These are phyloP conservation scores for Peronospora tabacina DNA, from an alignment of 352 stramenopile species.

Conservation along the genomic window DNA sequence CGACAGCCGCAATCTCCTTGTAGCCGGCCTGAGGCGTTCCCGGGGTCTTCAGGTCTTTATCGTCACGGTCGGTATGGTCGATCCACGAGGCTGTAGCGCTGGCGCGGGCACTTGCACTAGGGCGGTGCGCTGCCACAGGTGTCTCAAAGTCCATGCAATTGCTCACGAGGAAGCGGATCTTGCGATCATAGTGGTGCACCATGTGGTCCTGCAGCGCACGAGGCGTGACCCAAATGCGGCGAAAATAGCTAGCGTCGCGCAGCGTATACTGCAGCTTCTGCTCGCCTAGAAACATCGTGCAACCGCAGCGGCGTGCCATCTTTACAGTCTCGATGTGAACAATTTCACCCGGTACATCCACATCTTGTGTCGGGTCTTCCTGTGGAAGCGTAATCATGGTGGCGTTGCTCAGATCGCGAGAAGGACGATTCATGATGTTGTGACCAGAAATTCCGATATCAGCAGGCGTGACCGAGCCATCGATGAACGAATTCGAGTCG, in stretches of 20 bases:
- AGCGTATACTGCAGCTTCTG: slow-evolving; percentile 67
- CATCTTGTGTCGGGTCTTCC: slow-evolving; percentile 42
- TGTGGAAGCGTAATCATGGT: slow-evolving; percentile 36
- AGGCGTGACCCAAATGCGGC: slow-evolving; percentile 54
- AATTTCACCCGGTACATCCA: slow-evolving; percentile 66
- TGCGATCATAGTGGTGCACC: slow-evolving; percentile 78
- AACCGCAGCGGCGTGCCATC: slow-evolving; percentile 49
- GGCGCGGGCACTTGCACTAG: slow-evolving; percentile 12
- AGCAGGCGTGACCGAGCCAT: slow-evolving; percentile 7
- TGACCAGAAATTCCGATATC: slow-evolving; percentile 18
- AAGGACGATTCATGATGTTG: slow-evolving; percentile 30
- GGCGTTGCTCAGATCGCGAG: slow-evolving; percentile 26
- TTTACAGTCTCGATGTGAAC: slow-evolving; percentile 59
- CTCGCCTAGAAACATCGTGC: slow-evolving; percentile 54
- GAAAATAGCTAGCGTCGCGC: slow-evolving; percentile 59
- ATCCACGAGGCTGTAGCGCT: slow-evolving; percentile 25
- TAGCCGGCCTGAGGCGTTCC: slow-evolving; percentile 23
- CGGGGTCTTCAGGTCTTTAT: slow-evolving; percentile 8
- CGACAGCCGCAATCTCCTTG: slow-evolving; percentile 33
- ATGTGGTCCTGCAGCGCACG: slow-evolving; percentile 65
- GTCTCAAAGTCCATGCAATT: slow-evolving; percentile 51
- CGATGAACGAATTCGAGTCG: slow-evolving; percentile 17
- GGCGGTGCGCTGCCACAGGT: slow-evolving; percentile 22
- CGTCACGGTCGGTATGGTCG: slow-evolving; percentile 13
- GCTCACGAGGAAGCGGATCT: slow-evolving; percentile 47